Evolutionary conservation across 2,329 filamentous ascomycete species (phyloP).

Genomic region (Alternaria incomplexa): DNA sequence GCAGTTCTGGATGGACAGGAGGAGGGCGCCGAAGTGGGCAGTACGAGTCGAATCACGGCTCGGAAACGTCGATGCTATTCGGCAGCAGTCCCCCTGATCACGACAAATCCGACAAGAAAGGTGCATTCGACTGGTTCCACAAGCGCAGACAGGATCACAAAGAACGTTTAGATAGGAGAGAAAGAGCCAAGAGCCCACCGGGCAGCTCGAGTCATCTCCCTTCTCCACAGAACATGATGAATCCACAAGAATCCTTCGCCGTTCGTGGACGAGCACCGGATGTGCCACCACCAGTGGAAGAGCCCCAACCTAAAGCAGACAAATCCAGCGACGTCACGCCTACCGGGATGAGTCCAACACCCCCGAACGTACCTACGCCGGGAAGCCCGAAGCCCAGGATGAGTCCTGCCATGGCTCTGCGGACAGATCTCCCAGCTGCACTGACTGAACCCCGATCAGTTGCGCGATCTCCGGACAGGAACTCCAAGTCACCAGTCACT

Average conservation of each 20-base stretch:
- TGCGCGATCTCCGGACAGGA: conserved; percentile 15
- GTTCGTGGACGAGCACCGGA: conserved; percentile 38
- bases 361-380: background rate
- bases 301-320: conserved; percentile 11
- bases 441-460: conserved; percentile 16
- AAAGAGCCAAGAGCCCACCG: conserved; percentile 59
- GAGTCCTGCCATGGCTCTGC: conserved; percentile 1
- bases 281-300: conserved; percentile 18
- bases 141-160: conserved; percentile 68
- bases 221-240: conserved; percentile 26
- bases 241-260: conserved; percentile 22
- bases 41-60: conserved; percentile 37
- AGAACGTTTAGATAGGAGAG: conserved; percentile 60
- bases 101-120: conserved; percentile 60
- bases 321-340: conserved; percentile 29
- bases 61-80: conserved; percentile 41
- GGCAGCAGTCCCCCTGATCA: conserved; percentile 36
- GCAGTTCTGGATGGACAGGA: conserved; percentile 37
- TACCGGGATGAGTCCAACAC: conserved; percentile 20
- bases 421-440: conserved; percentile 16
- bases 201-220: conserved; percentile 33
- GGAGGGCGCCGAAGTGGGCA: conserved; percentile 41
- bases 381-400: background rate
- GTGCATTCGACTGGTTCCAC: conserved; percentile 69
- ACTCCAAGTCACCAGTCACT: background rate